Evolutionary conservation across 768 basidiomycete genomes (phyloP).

Genomic region (Antrodiella citrinella): DNA sequence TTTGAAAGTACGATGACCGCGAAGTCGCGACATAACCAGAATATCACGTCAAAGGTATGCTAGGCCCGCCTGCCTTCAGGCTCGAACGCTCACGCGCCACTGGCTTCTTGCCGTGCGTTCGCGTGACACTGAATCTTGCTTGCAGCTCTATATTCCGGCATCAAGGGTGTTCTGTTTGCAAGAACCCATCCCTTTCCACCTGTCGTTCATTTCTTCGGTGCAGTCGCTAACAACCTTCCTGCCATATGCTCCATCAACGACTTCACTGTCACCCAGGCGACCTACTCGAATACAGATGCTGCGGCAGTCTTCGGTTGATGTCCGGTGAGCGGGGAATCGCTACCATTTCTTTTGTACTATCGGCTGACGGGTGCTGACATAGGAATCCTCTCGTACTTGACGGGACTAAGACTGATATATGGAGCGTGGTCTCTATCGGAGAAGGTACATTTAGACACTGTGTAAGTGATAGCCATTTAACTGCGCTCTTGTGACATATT

Average conservation of each 20-base stretch:
- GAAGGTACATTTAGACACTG: constrained; percentile 51
- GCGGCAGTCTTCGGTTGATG: constrained; percentile 63
- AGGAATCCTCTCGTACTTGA: constrained; percentile 37
- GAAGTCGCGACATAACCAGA: constrained; percentile 12
- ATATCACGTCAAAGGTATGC: constrained; percentile 30
- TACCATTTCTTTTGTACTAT: neutral
- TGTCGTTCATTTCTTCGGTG: constrained; percentile 49
- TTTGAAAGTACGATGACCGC: constrained; percentile 30
- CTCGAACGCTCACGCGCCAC: neutral
- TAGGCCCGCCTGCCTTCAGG: neutral
- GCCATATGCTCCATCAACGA: constrained; percentile 44
- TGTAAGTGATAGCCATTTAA: constrained; percentile 28
- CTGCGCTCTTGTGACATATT: neutral
- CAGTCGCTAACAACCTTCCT: constrained; percentile 52
- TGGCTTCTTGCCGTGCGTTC: neutral
- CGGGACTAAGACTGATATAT: constrained; percentile 62
- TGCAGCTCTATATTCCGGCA: constrained; percentile 45
- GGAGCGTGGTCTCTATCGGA: constrained; percentile 57
- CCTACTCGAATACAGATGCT: constrained; percentile 52
- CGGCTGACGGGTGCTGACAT: neutral
- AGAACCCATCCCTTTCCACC: constrained; percentile 59
- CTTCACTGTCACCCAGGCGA: constrained; percentile 20
- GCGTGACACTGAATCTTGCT: neutral
- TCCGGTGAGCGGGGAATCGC: constrained; percentile 27
- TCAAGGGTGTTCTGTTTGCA: constrained; percentile 51